Evolutionary conservation across 768 basidiomycete genomes (phyloP).

Genomic region (Kwoniella botswanensis): DNA sequence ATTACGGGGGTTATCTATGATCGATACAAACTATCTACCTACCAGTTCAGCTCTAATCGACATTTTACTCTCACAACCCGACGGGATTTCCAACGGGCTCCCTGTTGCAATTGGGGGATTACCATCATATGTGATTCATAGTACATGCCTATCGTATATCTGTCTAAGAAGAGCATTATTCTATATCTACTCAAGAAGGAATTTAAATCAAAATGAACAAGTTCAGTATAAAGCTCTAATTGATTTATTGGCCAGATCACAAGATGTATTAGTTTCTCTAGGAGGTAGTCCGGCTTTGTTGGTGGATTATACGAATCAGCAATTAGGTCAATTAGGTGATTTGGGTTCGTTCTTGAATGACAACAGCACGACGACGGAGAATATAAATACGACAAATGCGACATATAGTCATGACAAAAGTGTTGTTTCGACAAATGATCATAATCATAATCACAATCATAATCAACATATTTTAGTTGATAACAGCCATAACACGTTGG

Average conservation of each 20-base stretch:
- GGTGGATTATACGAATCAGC: conserved; percentile 1
- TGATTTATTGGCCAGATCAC: background rate
- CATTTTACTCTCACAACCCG: background rate
- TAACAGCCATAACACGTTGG: background rate
- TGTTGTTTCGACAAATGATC: background rate
- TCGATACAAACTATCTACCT: background rate
- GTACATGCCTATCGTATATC: background rate
- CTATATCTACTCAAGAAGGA: background rate
- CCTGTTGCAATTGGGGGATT: background rate
- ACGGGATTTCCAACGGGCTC: background rate
- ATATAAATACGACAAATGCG: background rate
- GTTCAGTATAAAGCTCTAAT: background rate
- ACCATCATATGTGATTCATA: background rate
- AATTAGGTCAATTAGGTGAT: conserved; percentile 5
- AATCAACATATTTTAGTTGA: too few species aligned
- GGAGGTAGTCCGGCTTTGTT: background rate
- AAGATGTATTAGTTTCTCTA: background rate
- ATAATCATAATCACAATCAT: too few species aligned
- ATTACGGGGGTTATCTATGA: background rate
- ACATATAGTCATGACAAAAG: background rate
- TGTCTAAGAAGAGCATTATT: background rate
- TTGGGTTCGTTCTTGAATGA: background rate
- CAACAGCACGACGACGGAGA: background rate
- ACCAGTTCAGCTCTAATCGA: background rate
- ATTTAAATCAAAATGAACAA: background rate